Conservation (phyloP, 345 rosid species). For the Pugionium cornutum region DNA sequence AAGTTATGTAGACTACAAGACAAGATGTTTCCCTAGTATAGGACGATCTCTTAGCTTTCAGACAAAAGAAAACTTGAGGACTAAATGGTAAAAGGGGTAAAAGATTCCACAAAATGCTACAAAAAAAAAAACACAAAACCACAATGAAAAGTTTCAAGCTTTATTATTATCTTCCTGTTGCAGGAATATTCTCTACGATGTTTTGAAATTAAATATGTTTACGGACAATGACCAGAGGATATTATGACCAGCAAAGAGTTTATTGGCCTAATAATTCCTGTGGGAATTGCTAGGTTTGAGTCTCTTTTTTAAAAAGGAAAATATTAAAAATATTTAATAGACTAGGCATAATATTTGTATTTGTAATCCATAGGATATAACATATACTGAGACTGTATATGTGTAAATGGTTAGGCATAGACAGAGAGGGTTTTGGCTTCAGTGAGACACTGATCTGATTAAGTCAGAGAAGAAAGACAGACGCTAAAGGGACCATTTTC, state of each 20-base stretch:
- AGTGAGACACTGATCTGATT: constrained; percentile 39
- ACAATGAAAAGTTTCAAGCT: constrained; percentile 30
- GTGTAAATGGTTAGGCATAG: constrained; percentile 35
- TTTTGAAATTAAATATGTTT: constrained; percentile 21
- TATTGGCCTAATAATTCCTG: no score
- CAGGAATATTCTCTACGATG: constrained; percentile 43
- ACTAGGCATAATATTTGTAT: no score
- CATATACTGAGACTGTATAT: constrained; percentile 14
- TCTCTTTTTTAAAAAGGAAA: no score
- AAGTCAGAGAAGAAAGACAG: constrained; percentile 41
- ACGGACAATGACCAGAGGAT: constrained; percentile 21
- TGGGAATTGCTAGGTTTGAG: no score
- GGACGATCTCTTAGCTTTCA: constrained; percentile 38
- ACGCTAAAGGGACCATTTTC: constrained; percentile 42
- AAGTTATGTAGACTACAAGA: constrained; percentile 36
- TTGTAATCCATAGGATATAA: no score
- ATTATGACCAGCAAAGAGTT: no score
- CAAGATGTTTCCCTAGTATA: constrained; percentile 41
- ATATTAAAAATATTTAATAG: no score
- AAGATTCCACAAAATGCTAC: constrained; percentile 26
- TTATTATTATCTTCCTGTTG: constrained; percentile 24
- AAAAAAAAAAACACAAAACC: constrained; percentile 11
- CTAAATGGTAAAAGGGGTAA: constrained; percentile 33
- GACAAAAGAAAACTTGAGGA: constrained; percentile 35
- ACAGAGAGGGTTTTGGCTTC: constrained; percentile 31